phyloP scores from a whole-genome alignment of 2,329 filamentous ascomycete species.

The Aureobasidium namibiae region DNA sequence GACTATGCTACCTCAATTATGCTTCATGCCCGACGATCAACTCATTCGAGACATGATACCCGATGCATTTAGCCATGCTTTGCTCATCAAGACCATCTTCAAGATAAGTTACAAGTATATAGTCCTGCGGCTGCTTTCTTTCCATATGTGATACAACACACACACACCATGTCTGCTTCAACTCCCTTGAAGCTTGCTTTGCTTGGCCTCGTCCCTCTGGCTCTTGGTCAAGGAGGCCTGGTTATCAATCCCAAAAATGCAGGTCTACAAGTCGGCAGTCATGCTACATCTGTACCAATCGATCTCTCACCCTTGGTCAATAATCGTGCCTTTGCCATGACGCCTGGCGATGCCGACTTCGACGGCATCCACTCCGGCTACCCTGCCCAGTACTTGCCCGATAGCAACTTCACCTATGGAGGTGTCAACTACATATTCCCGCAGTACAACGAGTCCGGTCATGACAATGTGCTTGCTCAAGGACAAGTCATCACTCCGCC shows the following conservation, averaged over 20 bases:
- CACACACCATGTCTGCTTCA: not conserved
- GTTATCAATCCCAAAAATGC: conserved; percentile 24
- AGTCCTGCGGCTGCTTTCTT: not conserved
- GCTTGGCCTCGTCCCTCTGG: conserved; percentile 15
- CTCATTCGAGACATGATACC: not conserved
- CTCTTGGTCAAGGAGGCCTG: conserved; percentile 20
- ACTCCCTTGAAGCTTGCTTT: not conserved
- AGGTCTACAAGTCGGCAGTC: conserved; percentile 15
- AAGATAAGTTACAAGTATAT: not conserved
- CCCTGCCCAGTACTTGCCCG: conserved; percentile 30
- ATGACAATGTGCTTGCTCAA: conserved; percentile 32
- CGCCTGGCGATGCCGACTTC: conserved; percentile 28
- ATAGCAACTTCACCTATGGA: conserved; percentile 28
- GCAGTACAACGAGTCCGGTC: conserved; percentile 27
- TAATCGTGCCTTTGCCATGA: conserved; percentile 30
- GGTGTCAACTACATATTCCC: conserved; percentile 32
- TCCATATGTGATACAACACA: too few species aligned
- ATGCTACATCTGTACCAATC: conserved; percentile 17
- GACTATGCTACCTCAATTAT: not conserved
- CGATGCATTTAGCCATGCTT: conserved; percentile 7
- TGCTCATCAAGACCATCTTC: not conserved
- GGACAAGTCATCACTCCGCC: conserved; percentile 29
- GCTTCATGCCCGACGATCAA: not conserved
- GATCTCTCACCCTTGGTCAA: conserved; percentile 24
- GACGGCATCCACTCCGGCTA: conserved; percentile 31